These are phyloP conservation scores for Suillus plorans DNA, from an alignment of 768 basidiomycete species.

Conservation along the genomic window DNA sequence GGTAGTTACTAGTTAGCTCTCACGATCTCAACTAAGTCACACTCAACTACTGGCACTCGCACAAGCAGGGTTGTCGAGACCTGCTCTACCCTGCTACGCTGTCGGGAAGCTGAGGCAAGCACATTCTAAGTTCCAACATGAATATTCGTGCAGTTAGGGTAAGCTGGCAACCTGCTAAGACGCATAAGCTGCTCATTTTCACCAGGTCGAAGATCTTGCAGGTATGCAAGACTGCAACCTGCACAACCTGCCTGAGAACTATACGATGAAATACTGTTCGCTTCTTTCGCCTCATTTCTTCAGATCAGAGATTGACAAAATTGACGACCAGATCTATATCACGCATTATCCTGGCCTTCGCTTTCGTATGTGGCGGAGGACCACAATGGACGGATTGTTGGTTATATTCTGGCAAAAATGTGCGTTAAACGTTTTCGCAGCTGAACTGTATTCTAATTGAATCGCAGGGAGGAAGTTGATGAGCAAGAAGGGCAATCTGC, in stretches of 20 bases:
- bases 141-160: slow-evolving; percentile 33
- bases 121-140: slow-evolving; percentile 15
- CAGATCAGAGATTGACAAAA: neutral
- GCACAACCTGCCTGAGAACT: slow-evolving; percentile 92
- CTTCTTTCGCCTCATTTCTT: slow-evolving; percentile 7
- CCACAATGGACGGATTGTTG: slow-evolving; percentile 84
- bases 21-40: neutral
- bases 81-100: slow-evolving; percentile 1
- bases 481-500: slow-evolving; percentile 49
- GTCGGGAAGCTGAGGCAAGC: neutral
- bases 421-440: slow-evolving; percentile 34
- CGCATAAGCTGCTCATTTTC: slow-evolving; percentile 15
- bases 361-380: slow-evolving; percentile 94
- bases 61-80: neutral
- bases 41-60: neutral
- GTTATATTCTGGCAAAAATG: slow-evolving; percentile 97
- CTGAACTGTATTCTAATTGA: slow-evolving; percentile 24
- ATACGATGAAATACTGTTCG: slow-evolving; percentile 78
- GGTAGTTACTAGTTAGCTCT: neutral
- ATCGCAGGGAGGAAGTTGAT: slow-evolving; percentile 56
- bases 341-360: slow-evolving; percentile 89
- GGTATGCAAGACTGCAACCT: slow-evolving; percentile 95
- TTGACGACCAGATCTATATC: slow-evolving; percentile 70
- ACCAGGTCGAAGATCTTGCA: slow-evolving; percentile 79
- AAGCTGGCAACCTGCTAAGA: slow-evolving; percentile 1